Percentiles rank a stretch among this genome's conserved stretches.
Evolutionary conservation across 805 yeast genomes (phyloP).

Genomic region (Saturnispora halmiae): DNA sequence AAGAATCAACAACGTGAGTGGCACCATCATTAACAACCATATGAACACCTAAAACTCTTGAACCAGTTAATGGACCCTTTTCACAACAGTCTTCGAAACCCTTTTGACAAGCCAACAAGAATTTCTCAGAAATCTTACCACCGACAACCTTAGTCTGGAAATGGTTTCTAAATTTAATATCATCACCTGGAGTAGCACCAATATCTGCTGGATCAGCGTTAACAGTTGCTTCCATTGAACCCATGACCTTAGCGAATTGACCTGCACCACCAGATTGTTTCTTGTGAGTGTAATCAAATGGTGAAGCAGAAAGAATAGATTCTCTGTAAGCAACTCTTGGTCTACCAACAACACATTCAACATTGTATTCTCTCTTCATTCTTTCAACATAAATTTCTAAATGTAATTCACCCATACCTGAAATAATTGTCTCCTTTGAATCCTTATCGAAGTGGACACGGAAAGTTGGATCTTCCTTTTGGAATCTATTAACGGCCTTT

Average conservation of each 20-base stretch:
- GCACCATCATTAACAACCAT: slow-evolving; percentile 97
- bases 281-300: slow-evolving; percentile 91
- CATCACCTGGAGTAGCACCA: slow-evolving; percentile 25
- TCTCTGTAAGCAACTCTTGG: slow-evolving; percentile 99
- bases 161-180: slow-evolving; percentile 41
- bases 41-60: slow-evolving; percentile 81
- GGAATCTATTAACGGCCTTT: slow-evolving; percentile 94
- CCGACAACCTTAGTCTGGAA: slow-evolving; percentile 89
- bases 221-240: slow-evolving; percentile 44
- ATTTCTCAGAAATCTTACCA: slow-evolving; percentile 94
- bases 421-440: slow-evolving; percentile 87
- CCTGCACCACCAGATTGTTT: slow-evolving; percentile 99
- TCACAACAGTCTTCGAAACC: slow-evolving; percentile 93
- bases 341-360: slow-evolving; percentile 89
- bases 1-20: slow-evolving; percentile 93
- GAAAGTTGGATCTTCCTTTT: slow-evolving; percentile 98
- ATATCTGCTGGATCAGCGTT: slow-evolving; percentile 44
- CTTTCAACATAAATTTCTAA: slow-evolving; percentile 96
- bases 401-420: slow-evolving; percentile 94
- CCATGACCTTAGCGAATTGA: slow-evolving; percentile 95
- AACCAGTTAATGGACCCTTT: slow-evolving; percentile 95
- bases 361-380: slow-evolving; percentile 94
- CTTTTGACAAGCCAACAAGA: slow-evolving; percentile 84
- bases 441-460: slow-evolving; percentile 84
- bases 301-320: slow-evolving; percentile 62